Base-by-base conservation (phyloP, 1,284 basidiomycete species). In the Naganishia albida region DNA sequence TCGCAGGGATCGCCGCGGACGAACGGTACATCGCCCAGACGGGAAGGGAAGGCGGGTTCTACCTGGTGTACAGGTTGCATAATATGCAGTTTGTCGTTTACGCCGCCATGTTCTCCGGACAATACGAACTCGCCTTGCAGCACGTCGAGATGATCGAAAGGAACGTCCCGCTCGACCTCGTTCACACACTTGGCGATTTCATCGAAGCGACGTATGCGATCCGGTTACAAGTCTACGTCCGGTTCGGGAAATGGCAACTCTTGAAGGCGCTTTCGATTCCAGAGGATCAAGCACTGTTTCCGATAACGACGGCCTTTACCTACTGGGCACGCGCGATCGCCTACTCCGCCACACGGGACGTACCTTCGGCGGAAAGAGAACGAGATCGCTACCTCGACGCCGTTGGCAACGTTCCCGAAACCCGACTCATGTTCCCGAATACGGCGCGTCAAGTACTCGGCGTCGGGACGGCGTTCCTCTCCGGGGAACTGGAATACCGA, bases 221-320 rank as follows among this genome's bases (percentile, higher is more conserved):
- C 57, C 67, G 72, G 20, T 38, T 70, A 12, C 73, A 76, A 40
- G 72, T 78, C 7, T 68, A 74, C 20, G 72, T 78, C 3, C 70
- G 76, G 3, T 78, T 77, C 51, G 76, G 76, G 1, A 62, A 64
- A 52, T 78, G 76, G 76, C 65, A 72, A 13, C 75, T 76, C 10
- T 70, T 78, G 28, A 69, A 75, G 7, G 62, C 54, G 1, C 30
- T 71, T 3, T 26, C 67, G 1, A 69, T 74, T 13, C 72, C 72
- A 0, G 51, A 59, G 12, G 72, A 77, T 62, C 56, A 55, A 10
- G 64, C 50, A 15, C 63, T 74, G 51, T 76, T 74, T 66, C 71
- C 68, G 23, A 69, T 72, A 42, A 72, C 72, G 0, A 74, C 71
- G 3, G 68, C 73, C 1, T 70, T 70, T 6, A 55, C 72, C 10